These are phyloP conservation scores for Suhomyces sp. DNA, from an alignment of 805 yeast genomes.

Conservation along the genomic window DNA sequence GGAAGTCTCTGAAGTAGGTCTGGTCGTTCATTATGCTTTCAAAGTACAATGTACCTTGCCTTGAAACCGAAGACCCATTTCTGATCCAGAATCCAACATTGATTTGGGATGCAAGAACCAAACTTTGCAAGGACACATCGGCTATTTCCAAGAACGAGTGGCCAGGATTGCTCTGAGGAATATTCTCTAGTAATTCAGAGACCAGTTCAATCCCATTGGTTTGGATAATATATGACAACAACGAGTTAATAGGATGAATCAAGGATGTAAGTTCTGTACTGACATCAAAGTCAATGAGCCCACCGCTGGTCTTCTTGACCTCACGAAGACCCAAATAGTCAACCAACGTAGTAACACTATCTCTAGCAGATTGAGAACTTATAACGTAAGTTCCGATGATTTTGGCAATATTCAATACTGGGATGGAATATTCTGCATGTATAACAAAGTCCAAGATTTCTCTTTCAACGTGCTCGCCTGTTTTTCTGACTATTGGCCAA, in stretches of 20 bases:
- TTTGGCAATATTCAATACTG: constrained; percentile 42
- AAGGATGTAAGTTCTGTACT: constrained; percentile 53
- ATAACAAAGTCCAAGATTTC: constrained; percentile 51
- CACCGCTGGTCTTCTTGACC: constrained; percentile 21
- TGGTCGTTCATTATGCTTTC: constrained; percentile 41
- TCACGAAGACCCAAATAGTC: constrained; percentile 28
- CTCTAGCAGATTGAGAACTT: neutral
- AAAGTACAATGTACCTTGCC: constrained; percentile 50
- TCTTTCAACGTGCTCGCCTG: constrained; percentile 65
- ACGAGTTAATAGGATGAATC: constrained; percentile 57
- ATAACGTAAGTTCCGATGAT: constrained; percentile 18
- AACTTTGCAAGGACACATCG: constrained; percentile 57
- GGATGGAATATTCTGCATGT: constrained; percentile 48
- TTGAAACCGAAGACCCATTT: constrained; percentile 57
- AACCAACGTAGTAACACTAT: constrained; percentile 9
- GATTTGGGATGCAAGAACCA: constrained; percentile 61
- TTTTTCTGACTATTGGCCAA: constrained; percentile 53
- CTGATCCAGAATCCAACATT: constrained; percentile 70
- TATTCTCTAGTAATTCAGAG: constrained; percentile 8
- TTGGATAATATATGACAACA: constrained; percentile 47
- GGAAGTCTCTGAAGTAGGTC: constrained; percentile 43
- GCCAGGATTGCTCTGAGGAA: constrained; percentile 22
- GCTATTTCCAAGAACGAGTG: constrained; percentile 46
- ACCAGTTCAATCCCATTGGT: constrained; percentile 26
- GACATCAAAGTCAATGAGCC: constrained; percentile 39